phyloP scores from a whole-genome alignment of 352 stramenopile genomes.

The Globisporangium canariense region DNA sequence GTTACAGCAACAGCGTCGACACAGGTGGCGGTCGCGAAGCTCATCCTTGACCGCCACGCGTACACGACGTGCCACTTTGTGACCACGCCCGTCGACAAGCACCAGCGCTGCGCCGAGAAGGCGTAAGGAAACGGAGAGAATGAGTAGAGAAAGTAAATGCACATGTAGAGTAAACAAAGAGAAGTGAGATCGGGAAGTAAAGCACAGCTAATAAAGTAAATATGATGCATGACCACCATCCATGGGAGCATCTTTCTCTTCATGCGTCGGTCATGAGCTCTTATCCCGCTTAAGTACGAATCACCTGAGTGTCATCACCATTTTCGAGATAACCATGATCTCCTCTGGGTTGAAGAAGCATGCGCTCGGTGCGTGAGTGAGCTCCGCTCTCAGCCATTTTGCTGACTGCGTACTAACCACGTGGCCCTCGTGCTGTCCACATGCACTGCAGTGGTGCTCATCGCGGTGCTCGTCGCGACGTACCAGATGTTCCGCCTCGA shows the following conservation, averaged over 20 bases:
- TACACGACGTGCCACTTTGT: conserved; percentile 50
- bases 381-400: background rate
- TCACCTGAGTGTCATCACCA: background rate
- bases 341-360: conserved; percentile 28
- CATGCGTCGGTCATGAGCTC: background rate
- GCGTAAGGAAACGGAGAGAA: conserved; percentile 10
- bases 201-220: background rate
- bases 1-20: background rate
- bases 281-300: background rate
- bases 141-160: background rate
- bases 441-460: conserved; percentile 37
- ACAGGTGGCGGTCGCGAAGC: conserved; percentile 35
- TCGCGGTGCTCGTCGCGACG: conserved; percentile 53
- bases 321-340: conserved; percentile 2
- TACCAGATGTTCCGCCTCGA: conserved; percentile 63
- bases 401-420: background rate
- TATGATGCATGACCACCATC: background rate
- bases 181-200: background rate
- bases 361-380: conserved; percentile 26
- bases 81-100: conserved; percentile 25
- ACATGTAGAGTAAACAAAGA: background rate
- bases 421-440: background rate
- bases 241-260: no score
- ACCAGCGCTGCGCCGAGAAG: conserved; percentile 19
- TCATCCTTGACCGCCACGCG: conserved; percentile 58